Base-by-base conservation (phyloP, 2,329 filamentous ascomycete species). In the Neoscytalidium dimidiatum region DNA sequence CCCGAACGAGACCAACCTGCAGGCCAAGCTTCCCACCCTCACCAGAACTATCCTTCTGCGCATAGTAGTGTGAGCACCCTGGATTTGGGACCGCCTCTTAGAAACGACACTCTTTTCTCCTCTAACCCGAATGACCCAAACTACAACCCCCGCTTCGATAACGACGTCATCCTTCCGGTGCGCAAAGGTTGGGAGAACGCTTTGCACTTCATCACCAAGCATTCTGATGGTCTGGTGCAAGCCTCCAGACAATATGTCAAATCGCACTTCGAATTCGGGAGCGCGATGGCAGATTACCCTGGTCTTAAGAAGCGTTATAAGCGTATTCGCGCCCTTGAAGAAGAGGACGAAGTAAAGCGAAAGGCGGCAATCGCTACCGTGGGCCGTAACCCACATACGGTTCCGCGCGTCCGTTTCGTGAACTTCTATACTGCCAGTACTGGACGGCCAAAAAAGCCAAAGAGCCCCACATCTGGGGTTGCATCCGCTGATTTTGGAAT, bases 341-440 rank as follows among this genome's bases (percentile, higher is more conserved):
- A 91, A 71, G 80, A 88, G 4, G 87, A 90, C 14, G 79, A 82
- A 46, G 73, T 69, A 48, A 76, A 61, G 64, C 69, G 72, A 66
- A 73, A 64, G 68, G 72, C 69, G 35, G 73, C 66, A 41, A 72
- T 72, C 69, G 74, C 68, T n/a, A 71, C 66, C 23, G 23, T 29
- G 23, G 68, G 69, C 58, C 70, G 60, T 52, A 35, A 46, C 17
- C 26, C 52, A 21, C 29, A 29, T 2, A 72, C 67, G 68, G 79
- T 80, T 1, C 79, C 81, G 2, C 82, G 89, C 61, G 86, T 95
- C 11, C 85, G 92, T 17, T 97, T 97, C 71, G 83, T 92, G 65
- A 97, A 97, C 73, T 97, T 96, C 75, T 97, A 94, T 74, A 96
- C 93, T 1, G 85, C 91, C n/a, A 93, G 91, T 69, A 90, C 90